A percentile compares a stretch with the other conserved stretches of the same genome.
Evolutionary conservation across 192 early-diverging fungal species (phyloP).

Genomic region (Rhizophagus prolifer): DNA sequence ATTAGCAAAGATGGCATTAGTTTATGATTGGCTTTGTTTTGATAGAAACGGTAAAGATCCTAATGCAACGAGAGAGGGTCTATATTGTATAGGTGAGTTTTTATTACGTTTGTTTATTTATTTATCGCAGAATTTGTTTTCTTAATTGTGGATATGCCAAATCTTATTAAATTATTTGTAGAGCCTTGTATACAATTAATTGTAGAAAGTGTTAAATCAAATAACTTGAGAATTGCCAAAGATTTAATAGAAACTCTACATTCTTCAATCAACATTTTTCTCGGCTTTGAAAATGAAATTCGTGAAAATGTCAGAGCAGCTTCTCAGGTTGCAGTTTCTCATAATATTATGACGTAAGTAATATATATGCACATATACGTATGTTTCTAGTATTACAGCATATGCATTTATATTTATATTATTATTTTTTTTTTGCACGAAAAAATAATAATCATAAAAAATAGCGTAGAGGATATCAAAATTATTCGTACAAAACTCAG

Average conservation of each 20-base stretch:
- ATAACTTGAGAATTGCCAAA: too few species aligned
- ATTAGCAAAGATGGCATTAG: background rate
- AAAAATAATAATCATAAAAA: too few species aligned
- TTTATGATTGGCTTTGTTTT: constrained; percentile 16
- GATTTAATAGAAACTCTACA: background rate
- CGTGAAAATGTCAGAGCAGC: constrained; percentile 15
- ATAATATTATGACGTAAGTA: constrained; percentile 10
- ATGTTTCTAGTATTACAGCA: background rate
- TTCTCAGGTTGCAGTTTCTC: background rate
- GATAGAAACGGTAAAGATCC: background rate
- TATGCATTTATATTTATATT: background rate
- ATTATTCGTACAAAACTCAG: background rate
- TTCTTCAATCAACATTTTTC: background rate
- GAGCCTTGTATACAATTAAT: constrained; percentile 3
- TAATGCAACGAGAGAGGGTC: background rate
- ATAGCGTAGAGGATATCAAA: background rate
- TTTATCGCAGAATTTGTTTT: background rate
- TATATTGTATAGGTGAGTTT: constrained; percentile 7
- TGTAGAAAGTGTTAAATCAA: background rate
- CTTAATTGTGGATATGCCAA: background rate
- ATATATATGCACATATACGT: background rate
- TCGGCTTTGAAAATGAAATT: constrained; percentile 5
- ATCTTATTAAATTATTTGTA: background rate
- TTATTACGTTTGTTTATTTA: background rate
- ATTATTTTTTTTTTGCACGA: background rate